Base-by-base conservation (phyloP, 805 yeast species). In the Hanseniaspora lindneri region DNA sequence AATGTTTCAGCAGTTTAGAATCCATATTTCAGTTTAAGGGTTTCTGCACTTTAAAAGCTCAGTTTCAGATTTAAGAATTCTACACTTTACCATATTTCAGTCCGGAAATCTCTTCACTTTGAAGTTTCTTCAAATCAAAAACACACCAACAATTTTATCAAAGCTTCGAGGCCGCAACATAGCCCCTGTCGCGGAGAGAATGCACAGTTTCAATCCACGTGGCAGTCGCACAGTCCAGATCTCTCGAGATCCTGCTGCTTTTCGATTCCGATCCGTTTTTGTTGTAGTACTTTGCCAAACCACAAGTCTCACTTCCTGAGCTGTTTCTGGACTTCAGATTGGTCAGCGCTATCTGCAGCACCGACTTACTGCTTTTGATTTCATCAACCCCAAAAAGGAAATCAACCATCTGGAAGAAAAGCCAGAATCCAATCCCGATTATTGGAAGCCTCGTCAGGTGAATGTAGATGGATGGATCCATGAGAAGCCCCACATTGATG, bases 401-500 rank as follows among this genome's bases (percentile, higher is more conserved):
- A 1, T 83, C 84, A 57, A 83, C 77, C 7, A 80, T 58, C 58
- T 82, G 84, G 60, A 83, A 82, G 9, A 75, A 61, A 34, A 80
- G 63, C 85, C 88, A 79, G 55, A 82, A 82, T 30, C 80, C 56
- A 1, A 77, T 70, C 0, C 95, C 95, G n/a, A 85, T 70, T 4
- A 84, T 66, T 0, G 94, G 94, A 14, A 81, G 66, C 49, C 85
- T 66, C 2, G 89, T 83, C 79, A 87, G 81, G 59, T 81, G 83
- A 40, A 80, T 69, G 59, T 81, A 82, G 41, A 81, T 61, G 54
- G 80, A 80, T 2, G 95, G 79, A 56, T 79, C 78, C 83, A 85
- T 79, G n/a, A 83, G 84, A 54, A 83, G 72, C 0, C 95, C 95
- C 0, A 95, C 95, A 57, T 84, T 88, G 3, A 83, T 83, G 1